Conservation (phyloP, 257 asterid species). For the Paulownia fortunei region DNA sequence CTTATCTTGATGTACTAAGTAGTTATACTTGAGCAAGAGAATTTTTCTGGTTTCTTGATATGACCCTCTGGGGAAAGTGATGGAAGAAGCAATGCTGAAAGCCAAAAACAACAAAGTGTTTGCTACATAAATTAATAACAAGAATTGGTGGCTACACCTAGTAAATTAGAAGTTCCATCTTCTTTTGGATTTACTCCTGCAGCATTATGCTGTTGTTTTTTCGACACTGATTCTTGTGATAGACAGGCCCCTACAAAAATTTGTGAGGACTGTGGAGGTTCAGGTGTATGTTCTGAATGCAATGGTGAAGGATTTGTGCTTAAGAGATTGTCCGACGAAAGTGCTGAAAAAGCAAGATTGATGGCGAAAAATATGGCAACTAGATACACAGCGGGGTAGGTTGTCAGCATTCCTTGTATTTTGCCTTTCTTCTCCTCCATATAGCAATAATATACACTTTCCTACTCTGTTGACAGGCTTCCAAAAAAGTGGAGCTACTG, state of each 20-base stretch:
- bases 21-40: background rate
- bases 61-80: background rate
- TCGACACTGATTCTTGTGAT: slow-evolving; percentile 30
- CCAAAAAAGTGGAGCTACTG: slow-evolving; percentile 99
- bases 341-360: slow-evolving; percentile 76
- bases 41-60: background rate
- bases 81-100: background rate
- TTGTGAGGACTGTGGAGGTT: slow-evolving; percentile 82
- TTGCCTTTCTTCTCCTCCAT: background rate
- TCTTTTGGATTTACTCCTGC: background rate
- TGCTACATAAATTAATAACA: background rate
- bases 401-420: background rate
- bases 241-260: slow-evolving; percentile 54
- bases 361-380: slow-evolving; percentile 80
- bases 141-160: slow-evolving; percentile 11
- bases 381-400: slow-evolving; percentile 91
- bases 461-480: slow-evolving; percentile 57
- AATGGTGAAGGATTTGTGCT: slow-evolving; percentile 90
- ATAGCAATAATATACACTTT: background rate
- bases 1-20: background rate
- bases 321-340: slow-evolving; percentile 69
- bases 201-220: background rate
- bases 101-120: background rate
- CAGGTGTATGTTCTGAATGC: slow-evolving; percentile 85
- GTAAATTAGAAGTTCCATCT: background rate